Evolutionary conservation across 1,284 basidiomycete genomes (phyloP).

Genomic region (Gymnopus androsaceus): DNA sequence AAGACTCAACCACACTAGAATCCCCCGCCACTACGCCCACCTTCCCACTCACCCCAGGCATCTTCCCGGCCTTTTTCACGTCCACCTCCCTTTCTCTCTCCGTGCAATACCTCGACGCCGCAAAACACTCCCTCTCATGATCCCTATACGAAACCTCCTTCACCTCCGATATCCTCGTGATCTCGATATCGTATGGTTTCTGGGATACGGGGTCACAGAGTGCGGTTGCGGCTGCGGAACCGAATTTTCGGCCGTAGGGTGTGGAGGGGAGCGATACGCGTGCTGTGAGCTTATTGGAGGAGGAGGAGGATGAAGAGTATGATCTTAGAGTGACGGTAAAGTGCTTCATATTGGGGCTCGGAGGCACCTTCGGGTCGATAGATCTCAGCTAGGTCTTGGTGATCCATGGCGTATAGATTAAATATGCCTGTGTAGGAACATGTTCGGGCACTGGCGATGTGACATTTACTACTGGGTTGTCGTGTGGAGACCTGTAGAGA

Average conservation of each 20-base stretch:
- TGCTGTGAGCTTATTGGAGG: constrained; percentile 1
- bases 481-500: not conserved
- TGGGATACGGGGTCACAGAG: constrained; percentile 1
- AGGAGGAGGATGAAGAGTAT: not conserved
- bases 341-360: not conserved
- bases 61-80: not conserved
- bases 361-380: not conserved
- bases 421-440: constrained; percentile 3
- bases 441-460: not conserved
- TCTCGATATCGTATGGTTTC: not conserved
- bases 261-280: not conserved
- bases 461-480: not conserved
- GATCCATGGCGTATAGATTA: constrained; percentile 10
- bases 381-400: constrained; percentile 1
- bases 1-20: not conserved
- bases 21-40: not conserved
- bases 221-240: not conserved
- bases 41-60: constrained; percentile 1
- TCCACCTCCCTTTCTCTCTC: too few relatives aligned
- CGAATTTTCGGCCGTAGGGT: constrained; percentile 3
- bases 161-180: not conserved
- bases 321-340: not conserved
- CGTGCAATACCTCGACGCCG: too few relatives aligned
- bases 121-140: not conserved
- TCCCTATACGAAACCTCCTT: constrained; percentile 1